A percentile compares a stretch with the other conserved stretches of the same genome.
phyloP scores from a whole-genome alignment of 305 asterid species.

The Salvia sclarea region DNA sequence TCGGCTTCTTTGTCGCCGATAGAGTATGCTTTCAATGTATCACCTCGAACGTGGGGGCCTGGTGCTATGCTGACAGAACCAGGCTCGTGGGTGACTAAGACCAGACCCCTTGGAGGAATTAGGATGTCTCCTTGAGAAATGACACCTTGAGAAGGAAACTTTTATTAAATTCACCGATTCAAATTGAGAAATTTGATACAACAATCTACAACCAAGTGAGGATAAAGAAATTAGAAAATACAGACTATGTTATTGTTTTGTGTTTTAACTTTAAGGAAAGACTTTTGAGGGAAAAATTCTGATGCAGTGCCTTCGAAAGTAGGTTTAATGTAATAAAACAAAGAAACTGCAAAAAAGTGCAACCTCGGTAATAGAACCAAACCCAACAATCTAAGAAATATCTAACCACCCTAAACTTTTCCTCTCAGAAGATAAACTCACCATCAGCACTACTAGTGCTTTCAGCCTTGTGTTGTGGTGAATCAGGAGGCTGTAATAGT shows the following conservation, averaged over 20 bases:
- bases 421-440: constrained; percentile 36
- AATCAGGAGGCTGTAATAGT: constrained; percentile 59
- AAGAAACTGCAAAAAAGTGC: background rate
- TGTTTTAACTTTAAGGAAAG: background rate
- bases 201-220: background rate
- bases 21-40: constrained; percentile 74
- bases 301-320: background rate
- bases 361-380: constrained; percentile 8
- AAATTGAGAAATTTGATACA: constrained; percentile 14
- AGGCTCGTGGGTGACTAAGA: constrained; percentile 95
- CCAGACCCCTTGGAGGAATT: constrained; percentile 85
- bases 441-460: constrained; percentile 49
- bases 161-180: background rate
- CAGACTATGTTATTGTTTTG: background rate
- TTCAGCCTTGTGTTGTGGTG: constrained; percentile 45
- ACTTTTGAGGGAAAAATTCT: background rate
- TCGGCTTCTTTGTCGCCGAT: constrained; percentile 85
- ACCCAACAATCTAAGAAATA: background rate
- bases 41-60: constrained; percentile 90
- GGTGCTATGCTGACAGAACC: constrained; percentile 65
- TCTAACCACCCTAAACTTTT: constrained; percentile 8
- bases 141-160: constrained; percentile 46
- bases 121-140: constrained; percentile 62
- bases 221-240: background rate
- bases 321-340: background rate